Evolutionary conservation across 2,329 filamentous ascomycete genomes (phyloP).

Genomic region (Neurospora crassa): DNA sequence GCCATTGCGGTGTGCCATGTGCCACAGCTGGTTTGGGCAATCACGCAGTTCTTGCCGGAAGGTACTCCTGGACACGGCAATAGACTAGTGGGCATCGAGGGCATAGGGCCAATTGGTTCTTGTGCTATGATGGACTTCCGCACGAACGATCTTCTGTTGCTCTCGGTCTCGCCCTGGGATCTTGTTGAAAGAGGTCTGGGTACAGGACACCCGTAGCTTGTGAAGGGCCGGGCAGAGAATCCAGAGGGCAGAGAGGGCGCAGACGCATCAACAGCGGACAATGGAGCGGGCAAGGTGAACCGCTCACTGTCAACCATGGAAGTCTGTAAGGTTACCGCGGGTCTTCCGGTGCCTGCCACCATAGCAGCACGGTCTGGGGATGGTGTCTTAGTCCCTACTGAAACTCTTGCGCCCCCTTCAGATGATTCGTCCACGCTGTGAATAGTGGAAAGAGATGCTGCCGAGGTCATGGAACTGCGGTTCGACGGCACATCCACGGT

Average conservation of each 20-base stretch:
- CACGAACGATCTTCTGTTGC: conserved; percentile 9
- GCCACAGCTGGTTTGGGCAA: neutral
- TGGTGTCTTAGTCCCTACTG: conserved; percentile 1
- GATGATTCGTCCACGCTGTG: conserved; percentile 44
- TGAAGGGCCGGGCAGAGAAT: neutral
- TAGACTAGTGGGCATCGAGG: neutral
- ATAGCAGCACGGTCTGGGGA: neutral
- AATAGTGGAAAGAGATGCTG: conserved; percentile 38
- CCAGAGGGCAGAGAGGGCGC: neutral
- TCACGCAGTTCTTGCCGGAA: neutral
- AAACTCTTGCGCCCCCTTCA: conserved; percentile 19
- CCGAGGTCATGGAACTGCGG: conserved; percentile 39
- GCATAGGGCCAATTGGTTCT: neutral
- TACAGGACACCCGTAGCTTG: neutral
- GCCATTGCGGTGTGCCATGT: neutral
- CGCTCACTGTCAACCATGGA: neutral
- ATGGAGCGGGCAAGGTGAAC: neutral
- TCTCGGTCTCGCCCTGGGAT: neutral
- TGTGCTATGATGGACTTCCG: neutral
- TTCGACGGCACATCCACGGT: conserved; percentile 19
- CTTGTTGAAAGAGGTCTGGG: neutral
- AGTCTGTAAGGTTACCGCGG: neutral
- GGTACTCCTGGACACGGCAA: neutral
- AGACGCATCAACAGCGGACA: neutral
- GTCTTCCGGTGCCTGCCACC: neutral